These are phyloP conservation scores for Euphorbia tirucalli DNA, from an alignment of 345 rosid species.

Conservation along the genomic window DNA sequence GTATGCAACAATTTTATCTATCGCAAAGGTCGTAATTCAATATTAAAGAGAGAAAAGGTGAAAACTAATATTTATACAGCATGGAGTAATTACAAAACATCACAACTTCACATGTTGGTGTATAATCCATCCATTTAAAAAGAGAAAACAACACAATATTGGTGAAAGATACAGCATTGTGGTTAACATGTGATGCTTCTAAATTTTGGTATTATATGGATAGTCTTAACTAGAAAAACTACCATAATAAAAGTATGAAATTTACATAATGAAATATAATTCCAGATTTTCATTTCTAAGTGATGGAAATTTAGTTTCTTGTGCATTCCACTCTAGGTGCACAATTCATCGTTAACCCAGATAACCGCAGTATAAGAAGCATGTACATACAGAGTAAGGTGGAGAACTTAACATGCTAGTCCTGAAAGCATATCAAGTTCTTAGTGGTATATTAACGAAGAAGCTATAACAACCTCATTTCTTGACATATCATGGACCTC, in stretches of 20 bases:
- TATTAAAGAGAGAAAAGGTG: too few species aligned
- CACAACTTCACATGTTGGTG: background rate
- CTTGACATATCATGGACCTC: constrained; percentile 84
- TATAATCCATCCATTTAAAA: background rate
- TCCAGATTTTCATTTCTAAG: background rate
- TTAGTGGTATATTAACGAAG: too few species aligned
- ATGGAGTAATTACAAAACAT: background rate
- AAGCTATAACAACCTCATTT: constrained; percentile 55
- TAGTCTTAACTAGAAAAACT: background rate
- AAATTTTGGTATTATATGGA: background rate
- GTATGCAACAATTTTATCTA: background rate
- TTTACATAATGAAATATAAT: too few species aligned
- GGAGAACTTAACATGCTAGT: background rate
- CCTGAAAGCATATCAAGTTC: too few species aligned
- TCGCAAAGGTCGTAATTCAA: background rate
- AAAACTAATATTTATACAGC: too few species aligned
- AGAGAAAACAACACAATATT: background rate
- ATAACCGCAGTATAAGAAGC: background rate
- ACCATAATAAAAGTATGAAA: background rate
- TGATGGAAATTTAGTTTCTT: background rate
- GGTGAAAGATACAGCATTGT: background rate
- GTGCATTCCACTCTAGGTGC: background rate
- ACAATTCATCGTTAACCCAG: background rate
- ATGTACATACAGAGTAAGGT: background rate
- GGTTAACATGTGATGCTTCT: background rate